phyloP scores from a whole-genome alignment of 2,329 filamentous ascomycete genomes.

The Neocucurbitaria cava region DNA sequence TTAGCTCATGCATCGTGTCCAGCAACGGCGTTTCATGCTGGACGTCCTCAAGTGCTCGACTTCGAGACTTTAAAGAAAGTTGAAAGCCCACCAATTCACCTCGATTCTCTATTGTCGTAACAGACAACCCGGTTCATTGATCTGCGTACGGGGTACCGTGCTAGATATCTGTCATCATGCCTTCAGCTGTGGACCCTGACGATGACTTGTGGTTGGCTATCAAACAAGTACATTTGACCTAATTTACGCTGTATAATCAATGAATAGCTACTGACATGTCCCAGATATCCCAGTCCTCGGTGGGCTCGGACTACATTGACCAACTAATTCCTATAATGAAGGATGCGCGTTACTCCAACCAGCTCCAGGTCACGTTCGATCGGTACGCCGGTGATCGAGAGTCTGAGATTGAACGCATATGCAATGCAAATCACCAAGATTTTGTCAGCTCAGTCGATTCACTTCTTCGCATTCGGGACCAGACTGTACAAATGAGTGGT shows the following conservation, averaged over 20 bases:
- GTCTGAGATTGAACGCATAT: slow-evolving; percentile 90
- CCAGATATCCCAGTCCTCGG: slow-evolving; percentile 90
- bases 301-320: slow-evolving; percentile 92
- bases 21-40: slow-evolving; percentile 23
- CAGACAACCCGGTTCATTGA: background rate
- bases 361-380: slow-evolving; percentile 78
- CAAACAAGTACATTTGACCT: slow-evolving; percentile 55
- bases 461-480: slow-evolving; percentile 88
- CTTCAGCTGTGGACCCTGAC: slow-evolving; percentile 51
- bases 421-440: slow-evolving; percentile 94
- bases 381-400: slow-evolving; percentile 88
- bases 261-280: slow-evolving; percentile 13
- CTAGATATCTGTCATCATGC: slow-evolving; percentile 33
- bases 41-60: slow-evolving; percentile 9
- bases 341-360: slow-evolving; percentile 80
- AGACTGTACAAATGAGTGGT: slow-evolving; percentile 83
- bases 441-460: slow-evolving; percentile 94
- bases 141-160: background rate
- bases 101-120: background rate
- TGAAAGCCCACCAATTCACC: too few species aligned
- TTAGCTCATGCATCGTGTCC: slow-evolving; percentile 7
- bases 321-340: slow-evolving; percentile 93
- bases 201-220: slow-evolving; percentile 58
- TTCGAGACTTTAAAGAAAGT: slow-evolving; percentile 16
- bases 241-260: background rate